Evolutionary conservation across 1,284 basidiomycete species (phyloP), one percentile per base, ranked within the genome.

Genomic region (Inonotus obliquus): DNA sequence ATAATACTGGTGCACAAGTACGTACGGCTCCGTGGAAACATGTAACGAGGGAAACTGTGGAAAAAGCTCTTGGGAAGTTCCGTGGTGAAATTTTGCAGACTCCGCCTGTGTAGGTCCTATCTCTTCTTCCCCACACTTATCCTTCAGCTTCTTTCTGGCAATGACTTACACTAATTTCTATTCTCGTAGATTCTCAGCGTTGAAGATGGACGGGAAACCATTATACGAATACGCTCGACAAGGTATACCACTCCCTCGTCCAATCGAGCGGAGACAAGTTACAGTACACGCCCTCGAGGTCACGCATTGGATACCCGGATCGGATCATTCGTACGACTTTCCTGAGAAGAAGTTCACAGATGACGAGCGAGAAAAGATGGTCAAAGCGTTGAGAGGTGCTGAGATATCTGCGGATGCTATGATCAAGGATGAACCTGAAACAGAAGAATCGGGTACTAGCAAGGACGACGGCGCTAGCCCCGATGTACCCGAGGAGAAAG

Each of bases 201-300:
- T 99, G 47, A 96, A 98, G 74, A 99, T 99, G 93, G 95, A 99
- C 68, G 97, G 97, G 1, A 95, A 86, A 74, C 92, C 94, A 1
- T 74, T 99, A 32, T 96, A 99, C 73, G 96, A 99, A 70, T 99
- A 99, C 71, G 97, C 97, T 13, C 85, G 97, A 2, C 83, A 91
- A 70, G 91, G 90, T 10, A 89, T 90, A 56, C 92, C 95, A 0
- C 82, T 99, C 14, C 97, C 97, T 21, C 85, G 96, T 10, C 91
- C 96, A 4, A 97, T 99, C 65, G 93, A 96, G 68, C 75, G 88
- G 51, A 87, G 97, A n/a, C 81, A 85, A 65, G 91, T 92, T 32
- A 91, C 85, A 2, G 86, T 99, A 6, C 85, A 92, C 69, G 85
- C 88, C 10, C 79, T 99, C 57, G 82, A 89, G 68, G 74, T 96